Evolutionary conservation across 306 rosid species (phyloP), one percentile per base, ranked within the genome.

Genomic region (Prosopis cineraria): DNA sequence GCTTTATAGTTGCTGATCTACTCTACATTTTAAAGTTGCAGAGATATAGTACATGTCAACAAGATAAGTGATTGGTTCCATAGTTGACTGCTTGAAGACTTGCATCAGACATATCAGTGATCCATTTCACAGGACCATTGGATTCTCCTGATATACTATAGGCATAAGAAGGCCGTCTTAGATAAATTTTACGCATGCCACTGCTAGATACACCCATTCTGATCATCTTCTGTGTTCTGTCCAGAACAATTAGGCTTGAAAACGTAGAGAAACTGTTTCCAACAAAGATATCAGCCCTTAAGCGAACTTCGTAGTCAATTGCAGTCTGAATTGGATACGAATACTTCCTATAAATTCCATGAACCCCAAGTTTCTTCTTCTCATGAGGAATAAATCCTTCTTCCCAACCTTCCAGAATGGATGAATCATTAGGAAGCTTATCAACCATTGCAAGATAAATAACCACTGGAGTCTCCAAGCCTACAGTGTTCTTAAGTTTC

Each of bases 201-300:
- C 30, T 40, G 33, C 86, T 75, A 0, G 39, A 39, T 22, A 24
- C 85, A 13, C 88, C 91, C 70, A 40, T 74, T 82, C 84, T 83
- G 25, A 84, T 75, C 80, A 89, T 79, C 85, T 84, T 94, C 58
- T 92, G 94, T 1, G 98, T 94, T 84, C 98, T 88, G 73, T 89
- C 98, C 50, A 94, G 95, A 59, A 70, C 97, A 43, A 94, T 47
- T 7, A 94, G 97, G 55, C 94, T 92, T 1, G 98, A 94, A 86
- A 94, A 94, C 43, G 98, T 94, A 0, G 98, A 94, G 83, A 89
- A 94, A 75, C 97, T 94, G 82, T 94, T 94, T 39, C 98, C 98
- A 27, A 94, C 97, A 66, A 94, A 94, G 36, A 89, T 82, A 76
- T 89, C 93, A 0, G 98, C 92, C 30, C 91, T 81, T 44, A 70